These are phyloP conservation scores for Claviceps paspali DNA, from an alignment of 2,329 filamentous ascomycete genomes.

Conservation along the genomic window DNA sequence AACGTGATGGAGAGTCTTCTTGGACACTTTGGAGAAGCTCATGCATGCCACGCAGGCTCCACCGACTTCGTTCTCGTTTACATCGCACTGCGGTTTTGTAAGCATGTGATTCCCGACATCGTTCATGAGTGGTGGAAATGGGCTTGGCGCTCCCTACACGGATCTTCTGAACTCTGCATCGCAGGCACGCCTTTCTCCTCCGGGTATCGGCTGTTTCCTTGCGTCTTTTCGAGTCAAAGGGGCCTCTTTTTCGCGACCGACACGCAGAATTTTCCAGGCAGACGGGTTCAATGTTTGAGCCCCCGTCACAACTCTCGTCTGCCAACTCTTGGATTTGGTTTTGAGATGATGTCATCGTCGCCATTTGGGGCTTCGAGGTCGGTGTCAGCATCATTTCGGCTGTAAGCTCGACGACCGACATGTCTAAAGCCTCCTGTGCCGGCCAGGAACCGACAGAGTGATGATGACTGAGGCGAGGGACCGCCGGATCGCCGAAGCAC, in stretches of 20 bases:
- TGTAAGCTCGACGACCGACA: background rate
- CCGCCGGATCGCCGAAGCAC: background rate
- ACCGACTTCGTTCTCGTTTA: constrained; percentile 16
- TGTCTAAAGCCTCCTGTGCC: background rate
- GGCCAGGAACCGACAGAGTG: background rate
- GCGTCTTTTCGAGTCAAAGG: constrained; percentile 13
- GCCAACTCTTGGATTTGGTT: background rate
- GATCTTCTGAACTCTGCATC: constrained; percentile 28
- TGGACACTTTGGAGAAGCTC: constrained; percentile 22
- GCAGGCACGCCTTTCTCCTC: constrained; percentile 24
- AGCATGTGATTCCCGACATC: background rate
- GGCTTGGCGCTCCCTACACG: constrained; percentile 18
- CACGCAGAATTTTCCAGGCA: background rate
- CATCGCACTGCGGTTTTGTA: constrained; percentile 19
- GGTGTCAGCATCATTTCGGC: background rate
- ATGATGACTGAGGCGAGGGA: background rate
- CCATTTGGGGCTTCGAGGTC: no score
- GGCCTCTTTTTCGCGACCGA: constrained; percentile 1
- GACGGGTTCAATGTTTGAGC: background rate
- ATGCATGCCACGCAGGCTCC: constrained; percentile 26
- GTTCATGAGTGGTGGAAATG: background rate
- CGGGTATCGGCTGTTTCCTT: constrained; percentile 21
- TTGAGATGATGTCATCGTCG: background rate
- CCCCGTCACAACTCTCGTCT: background rate
- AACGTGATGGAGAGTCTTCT: constrained; percentile 30